Conservation (phyloP, 352 stramenopile genomes). For the Pythium aquatile region DNA sequence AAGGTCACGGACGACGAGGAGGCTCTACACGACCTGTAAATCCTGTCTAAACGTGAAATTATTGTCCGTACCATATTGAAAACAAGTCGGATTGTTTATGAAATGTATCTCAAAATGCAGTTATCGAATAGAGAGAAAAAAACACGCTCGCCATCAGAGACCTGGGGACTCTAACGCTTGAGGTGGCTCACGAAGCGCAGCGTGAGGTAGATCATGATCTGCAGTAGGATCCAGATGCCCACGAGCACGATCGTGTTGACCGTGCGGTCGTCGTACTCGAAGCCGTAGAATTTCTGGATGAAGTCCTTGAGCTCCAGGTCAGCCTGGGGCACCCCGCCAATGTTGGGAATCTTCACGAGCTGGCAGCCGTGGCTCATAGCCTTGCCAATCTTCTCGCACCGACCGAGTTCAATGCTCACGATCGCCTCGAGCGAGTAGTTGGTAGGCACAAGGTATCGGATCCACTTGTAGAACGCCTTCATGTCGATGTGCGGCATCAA, state of each 20-base stretch:
- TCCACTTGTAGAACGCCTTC: constrained; percentile 41
- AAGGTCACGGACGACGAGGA: constrained; percentile 1
- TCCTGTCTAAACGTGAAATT: not conserved
- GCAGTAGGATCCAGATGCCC: constrained; percentile 31
- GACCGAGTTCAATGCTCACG: constrained; percentile 29
- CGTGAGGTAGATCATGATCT: constrained; percentile 44
- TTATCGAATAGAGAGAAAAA: too few relatives aligned
- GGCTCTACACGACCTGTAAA: not conserved
- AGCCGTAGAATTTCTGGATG: constrained; percentile 28
- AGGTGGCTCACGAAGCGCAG: constrained; percentile 52
- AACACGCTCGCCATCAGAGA: not conserved
- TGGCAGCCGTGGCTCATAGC: constrained; percentile 11
- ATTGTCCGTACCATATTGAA: too few relatives aligned
- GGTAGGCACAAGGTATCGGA: constrained; percentile 37
- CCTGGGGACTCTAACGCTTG: constrained; percentile 33
- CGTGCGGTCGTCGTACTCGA: constrained; percentile 26
- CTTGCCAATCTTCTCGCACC: constrained; percentile 19
- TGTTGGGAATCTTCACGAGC: constrained; percentile 9
- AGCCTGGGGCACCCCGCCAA: not conserved
- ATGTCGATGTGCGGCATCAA: constrained; percentile 38
- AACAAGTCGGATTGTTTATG: too few relatives aligned
- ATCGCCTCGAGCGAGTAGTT: constrained; percentile 39
- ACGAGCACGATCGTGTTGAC: constrained; percentile 33
- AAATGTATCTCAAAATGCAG: too few relatives aligned
- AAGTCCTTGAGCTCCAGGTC: constrained; percentile 13